Base-by-base conservation (phyloP, 2,329 filamentous ascomycete genomes). In the Talaromyces sp. region DNA sequence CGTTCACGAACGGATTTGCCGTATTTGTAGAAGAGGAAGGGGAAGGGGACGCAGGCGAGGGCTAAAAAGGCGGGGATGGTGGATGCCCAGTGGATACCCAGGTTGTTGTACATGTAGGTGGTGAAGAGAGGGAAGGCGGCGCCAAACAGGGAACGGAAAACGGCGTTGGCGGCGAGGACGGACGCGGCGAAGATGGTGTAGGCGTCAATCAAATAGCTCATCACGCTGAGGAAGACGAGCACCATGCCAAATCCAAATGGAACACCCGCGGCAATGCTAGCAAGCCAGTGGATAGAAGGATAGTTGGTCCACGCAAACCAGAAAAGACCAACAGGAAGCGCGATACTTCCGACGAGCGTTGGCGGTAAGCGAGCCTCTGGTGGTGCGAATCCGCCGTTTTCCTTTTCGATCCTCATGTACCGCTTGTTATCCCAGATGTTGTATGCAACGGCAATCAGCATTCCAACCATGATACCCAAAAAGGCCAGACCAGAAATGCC, bases 281-380 rank as follows among this genome's bases (percentile, higher is more conserved):
- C 74, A 59, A 77, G 73, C 74, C 74, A 78, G 64, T 77, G 75
- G 36, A 77, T 65, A 2, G 69, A 69, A 61, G 72, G 76, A 60
- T 75, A 80, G 57, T 83, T 81, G 0, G 84, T 84, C 84, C 84
- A 86, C 0, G 83, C 84, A 61, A 86, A 83, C 82, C 82, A 85
- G 70, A 86, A 85, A 4, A 86, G 74, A 17, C 82, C 81, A 49
- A 84, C 70, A 0, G 85, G 85, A 44, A 88, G 76, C n/a, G 75
- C 72, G 25, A 84, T 73, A 58, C 77, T 78, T 33, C 80, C 80
- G 3, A 82, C 63, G 62, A 83, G 79, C 52, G 75, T 78, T 6
- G 81, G 78, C 2, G 81, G 80, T 2, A 85, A 71, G 55, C 81
- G 82, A 44, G 81, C 81, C 73, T 87, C 85, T 0, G 86, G 85